Conservation (phyloP, 352 stramenopile species). For the Phytophthora agathidicida region DNA sequence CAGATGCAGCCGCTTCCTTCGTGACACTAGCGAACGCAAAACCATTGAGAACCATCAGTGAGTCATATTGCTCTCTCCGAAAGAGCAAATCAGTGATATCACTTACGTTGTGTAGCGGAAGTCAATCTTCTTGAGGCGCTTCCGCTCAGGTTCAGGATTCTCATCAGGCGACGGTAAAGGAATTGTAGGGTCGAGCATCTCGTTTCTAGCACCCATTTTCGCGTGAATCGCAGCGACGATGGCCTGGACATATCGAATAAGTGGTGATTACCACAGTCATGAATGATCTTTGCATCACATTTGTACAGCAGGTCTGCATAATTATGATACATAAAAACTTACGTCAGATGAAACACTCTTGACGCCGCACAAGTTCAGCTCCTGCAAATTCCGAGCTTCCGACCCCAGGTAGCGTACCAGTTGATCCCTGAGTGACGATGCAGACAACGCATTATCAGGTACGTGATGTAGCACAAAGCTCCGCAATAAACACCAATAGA, state of each 20-base stretch:
- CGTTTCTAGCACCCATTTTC: conserved; percentile 72
- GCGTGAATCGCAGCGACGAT: conserved; percentile 79
- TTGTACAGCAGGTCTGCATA: background rate
- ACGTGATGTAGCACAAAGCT: background rate
- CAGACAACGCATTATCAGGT: background rate
- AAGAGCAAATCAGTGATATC: conserved; percentile 1
- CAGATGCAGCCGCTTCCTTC: conserved; percentile 75
- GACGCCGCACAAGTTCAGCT: conserved; percentile 88
- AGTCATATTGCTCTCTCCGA: background rate
- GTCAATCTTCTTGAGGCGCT: conserved; percentile 90
- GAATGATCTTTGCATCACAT: background rate
- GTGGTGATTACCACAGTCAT: too few relatives aligned
- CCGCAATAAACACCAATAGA: background rate
- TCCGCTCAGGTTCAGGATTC: conserved; percentile 71
- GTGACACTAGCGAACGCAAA: conserved; percentile 53
- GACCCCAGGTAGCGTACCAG: conserved; percentile 78
- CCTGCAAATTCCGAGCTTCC: conserved; percentile 80
- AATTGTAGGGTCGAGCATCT: conserved; percentile 31
- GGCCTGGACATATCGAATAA: conserved; percentile 30
- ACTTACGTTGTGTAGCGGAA: conserved; percentile 90
- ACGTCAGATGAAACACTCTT: conserved; percentile 87
- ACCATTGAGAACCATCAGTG: background rate
- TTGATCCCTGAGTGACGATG: conserved; percentile 58
- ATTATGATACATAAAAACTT: conserved; percentile 1
- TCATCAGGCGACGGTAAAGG: conserved; percentile 31